Base-by-base conservation (phyloP, 2,329 filamentous ascomycete species). In the Verticillium longisporum region DNA sequence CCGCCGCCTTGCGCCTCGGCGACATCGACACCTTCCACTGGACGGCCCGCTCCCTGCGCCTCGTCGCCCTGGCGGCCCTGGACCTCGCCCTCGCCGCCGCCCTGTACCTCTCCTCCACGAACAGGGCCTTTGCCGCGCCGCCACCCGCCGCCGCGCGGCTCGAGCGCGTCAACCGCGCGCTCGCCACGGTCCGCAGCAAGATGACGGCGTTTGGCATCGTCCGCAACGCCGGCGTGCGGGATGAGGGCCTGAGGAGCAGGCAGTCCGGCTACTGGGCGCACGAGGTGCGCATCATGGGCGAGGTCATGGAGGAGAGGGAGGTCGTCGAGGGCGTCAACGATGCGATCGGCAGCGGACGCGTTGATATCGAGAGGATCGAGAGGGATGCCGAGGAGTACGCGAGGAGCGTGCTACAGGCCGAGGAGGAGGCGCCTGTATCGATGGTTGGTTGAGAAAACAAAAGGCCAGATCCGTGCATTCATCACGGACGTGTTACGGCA, bases 221-320 rank as follows among this genome's bases (percentile, higher is more conserved):
- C 55, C 85, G 89, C 71, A 97, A 97, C 77, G 91, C 91, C 2
- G 83, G 90, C 15, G 80, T 89, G 61, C 79, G 93, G 60, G 91
- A 97, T 74, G 81, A 85, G 64, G 83, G 83, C 54, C 76, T 97
- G 72, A 85, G 92, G 62, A 79, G 75, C 2, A 82, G 83, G 61
- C 83, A 83, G 57, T 83, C 88, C 66, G 82, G 80, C 15, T 97
- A 97, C 75, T 98, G 94, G 94, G 77, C 80, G 10, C 88, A 88
- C 55, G 91, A 97, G 77, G 88, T 86, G 6, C 78, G 83, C 58
- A 73, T 91, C 34, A 91, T 90, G 83, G 78, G 83, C 38, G 86
- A 89, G 68, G 86, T 90, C 31, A 89, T 96, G 83, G 89, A 92
- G 78, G 89, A 94, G 64, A 81, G 86, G 63, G 88, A 90, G 64